phyloP scores from a whole-genome alignment of 2,329 filamentous ascomycete genomes.

The Trichoderma sp. region DNA sequence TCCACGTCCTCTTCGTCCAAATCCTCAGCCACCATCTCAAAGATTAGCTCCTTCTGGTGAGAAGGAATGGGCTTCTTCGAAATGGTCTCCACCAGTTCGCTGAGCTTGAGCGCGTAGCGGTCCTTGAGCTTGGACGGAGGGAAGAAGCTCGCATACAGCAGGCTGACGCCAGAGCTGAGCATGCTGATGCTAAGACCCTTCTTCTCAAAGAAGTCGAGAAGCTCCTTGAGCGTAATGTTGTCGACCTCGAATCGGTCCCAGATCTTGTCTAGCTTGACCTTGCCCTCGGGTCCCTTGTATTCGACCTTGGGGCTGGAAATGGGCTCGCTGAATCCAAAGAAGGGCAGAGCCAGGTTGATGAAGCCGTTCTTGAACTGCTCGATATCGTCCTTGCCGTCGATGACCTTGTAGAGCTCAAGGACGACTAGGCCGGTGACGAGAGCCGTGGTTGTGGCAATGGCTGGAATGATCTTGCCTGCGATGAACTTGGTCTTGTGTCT shows the following conservation, averaged over 20 bases:
- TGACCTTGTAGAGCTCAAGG: conserved; percentile 91
- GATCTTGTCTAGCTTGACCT: conserved; percentile 86
- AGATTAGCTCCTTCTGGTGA: conserved; percentile 93
- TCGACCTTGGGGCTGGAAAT: conserved; percentile 90
- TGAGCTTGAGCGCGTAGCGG: conserved; percentile 77
- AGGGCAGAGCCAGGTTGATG: conserved; percentile 90
- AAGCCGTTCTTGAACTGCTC: conserved; percentile 99
- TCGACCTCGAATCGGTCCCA: conserved; percentile 96
- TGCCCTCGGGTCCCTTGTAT: conserved; percentile 75
- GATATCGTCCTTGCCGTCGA: conserved; percentile 93
- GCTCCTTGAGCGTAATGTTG: conserved; percentile 79
- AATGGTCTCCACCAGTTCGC: conserved; percentile 79
- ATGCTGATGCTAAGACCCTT: conserved; percentile 82
- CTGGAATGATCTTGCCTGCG: conserved; percentile 98
- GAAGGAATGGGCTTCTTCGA: conserved; percentile 88
- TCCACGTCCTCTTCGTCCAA: conserved; percentile 88
- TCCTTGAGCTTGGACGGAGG: conserved; percentile 76
- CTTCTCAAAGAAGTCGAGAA: conserved; percentile 76
- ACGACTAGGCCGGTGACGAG: conserved; percentile 91
- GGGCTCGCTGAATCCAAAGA: conserved; percentile 98
- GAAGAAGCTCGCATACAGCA: conserved; percentile 94
- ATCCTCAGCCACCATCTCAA: conserved; percentile 93
- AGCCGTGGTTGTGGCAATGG: conserved; percentile 95
- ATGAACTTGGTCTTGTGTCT: conserved; percentile 99
- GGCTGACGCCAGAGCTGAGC: conserved; percentile 94